Percentiles rank a stretch among this genome's conserved stretches.
Conservation (phyloP, 176 grass and related monocot species). For the Carex parvula region DNA sequence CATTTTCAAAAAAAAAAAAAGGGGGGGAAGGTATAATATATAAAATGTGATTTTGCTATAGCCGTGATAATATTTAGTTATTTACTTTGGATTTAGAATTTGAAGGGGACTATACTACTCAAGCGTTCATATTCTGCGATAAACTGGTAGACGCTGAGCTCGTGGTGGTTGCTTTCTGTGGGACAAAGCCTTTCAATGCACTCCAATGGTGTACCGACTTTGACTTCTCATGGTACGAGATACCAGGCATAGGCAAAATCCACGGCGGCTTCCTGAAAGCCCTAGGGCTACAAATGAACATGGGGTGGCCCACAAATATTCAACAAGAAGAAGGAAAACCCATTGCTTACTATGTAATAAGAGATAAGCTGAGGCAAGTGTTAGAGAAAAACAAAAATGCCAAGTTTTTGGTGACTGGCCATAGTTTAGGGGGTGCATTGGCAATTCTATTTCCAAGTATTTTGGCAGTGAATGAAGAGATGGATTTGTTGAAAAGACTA, state of each 20-base stretch:
- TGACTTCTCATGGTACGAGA: constrained; percentile 67
- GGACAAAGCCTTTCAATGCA: constrained; percentile 65
- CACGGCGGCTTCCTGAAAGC: constrained; percentile 77
- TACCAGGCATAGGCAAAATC: constrained; percentile 43
- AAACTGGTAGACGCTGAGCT: constrained; percentile 40
- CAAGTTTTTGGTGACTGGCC: constrained; percentile 57
- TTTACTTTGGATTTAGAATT: constrained; percentile 38
- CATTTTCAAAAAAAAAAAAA: too few species aligned
- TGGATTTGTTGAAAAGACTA: constrained; percentile 32
- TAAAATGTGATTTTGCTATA: neutral
- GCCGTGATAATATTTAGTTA: neutral
- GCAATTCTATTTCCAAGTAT: constrained; percentile 64
- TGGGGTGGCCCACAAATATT: constrained; percentile 36
- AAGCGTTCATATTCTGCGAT: constrained; percentile 61
- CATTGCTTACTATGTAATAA: constrained; percentile 71
- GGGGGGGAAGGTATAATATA: neutral
- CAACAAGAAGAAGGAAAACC: neutral
- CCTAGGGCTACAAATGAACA: constrained; percentile 41
- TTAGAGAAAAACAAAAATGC: constrained; percentile 25
- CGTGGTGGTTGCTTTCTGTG: constrained; percentile 61
- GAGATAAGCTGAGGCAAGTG: constrained; percentile 35
- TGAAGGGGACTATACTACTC: constrained; percentile 46
- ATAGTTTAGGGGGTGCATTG: constrained; percentile 81
- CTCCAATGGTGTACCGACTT: constrained; percentile 70
- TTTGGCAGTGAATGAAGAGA: constrained; percentile 47